A percentile compares a stretch with the other conserved stretches of the same genome.
These are phyloP conservation scores for Kuraishia ogatae DNA, from an alignment of 805 yeast genomes.

Conservation along the genomic window DNA sequence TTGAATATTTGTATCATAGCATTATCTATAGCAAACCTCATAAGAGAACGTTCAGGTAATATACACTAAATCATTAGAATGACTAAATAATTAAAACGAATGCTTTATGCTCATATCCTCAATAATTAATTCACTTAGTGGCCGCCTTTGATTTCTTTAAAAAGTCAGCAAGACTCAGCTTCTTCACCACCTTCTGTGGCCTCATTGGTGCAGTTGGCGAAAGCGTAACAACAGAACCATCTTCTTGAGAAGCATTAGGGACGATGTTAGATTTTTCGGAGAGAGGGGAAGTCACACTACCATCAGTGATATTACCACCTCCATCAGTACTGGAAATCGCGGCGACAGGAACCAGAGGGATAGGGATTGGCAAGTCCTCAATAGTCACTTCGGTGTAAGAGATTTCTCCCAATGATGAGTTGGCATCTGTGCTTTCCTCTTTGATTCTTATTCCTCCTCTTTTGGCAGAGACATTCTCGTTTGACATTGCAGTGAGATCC, in stretches of 20 bases:
- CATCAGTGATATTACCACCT: neutral
- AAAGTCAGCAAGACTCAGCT: slow-evolving; percentile 69
- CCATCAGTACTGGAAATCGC: neutral
- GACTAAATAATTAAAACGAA: neutral
- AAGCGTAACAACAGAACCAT: neutral
- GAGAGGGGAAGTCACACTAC: neutral
- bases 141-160: slow-evolving; percentile 28
- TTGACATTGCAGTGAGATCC: neutral
- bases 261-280: slow-evolving; percentile 9
- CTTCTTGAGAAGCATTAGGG: slow-evolving; percentile 6
- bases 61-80: neutral
- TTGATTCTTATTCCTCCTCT: slow-evolving; percentile 7
- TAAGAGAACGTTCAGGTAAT: neutral
- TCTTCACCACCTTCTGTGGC: slow-evolving; percentile 36
- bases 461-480: neutral
- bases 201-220: slow-evolving; percentile 9
- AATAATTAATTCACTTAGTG: neutral
- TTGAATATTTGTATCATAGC: neutral
- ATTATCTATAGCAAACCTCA: neutral
- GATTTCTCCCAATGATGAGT: slow-evolving; percentile 5
- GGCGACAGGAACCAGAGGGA: neutral
- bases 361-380: slow-evolving; percentile 3
- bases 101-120: neutral
- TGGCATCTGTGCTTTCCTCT: slow-evolving; percentile 6
- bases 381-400: slow-evolving; percentile 14